Evolutionary conservation across 345 rosid species (phyloP), one percentile per base, ranked within the genome.

Genomic region (Psidium guajava): DNA sequence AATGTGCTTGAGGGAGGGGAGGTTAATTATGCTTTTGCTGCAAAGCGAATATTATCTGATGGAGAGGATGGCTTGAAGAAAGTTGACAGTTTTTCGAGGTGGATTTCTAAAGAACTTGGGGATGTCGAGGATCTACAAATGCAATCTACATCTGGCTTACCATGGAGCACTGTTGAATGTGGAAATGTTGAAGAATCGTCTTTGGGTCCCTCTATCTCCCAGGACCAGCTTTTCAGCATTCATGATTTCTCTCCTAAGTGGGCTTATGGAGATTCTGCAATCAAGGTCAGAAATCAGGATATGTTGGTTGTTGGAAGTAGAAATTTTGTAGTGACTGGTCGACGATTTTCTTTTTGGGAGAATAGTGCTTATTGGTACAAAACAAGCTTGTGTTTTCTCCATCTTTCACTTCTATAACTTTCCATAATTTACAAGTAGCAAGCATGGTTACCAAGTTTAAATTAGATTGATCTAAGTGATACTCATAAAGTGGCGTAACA

Each of bases 21-120:
- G 87, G 84, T 86, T 86, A 90, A 87, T 86, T 86, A 84, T 82
- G 22, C 88, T 84, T 85, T 90, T 4, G 24, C 90, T 82, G 83
- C 86, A 50, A 95, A 89, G 90, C 91, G 89, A 84, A 85, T 91
- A 64, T 91, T 96, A 56, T 83, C 92, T 42, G 92, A 92, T 84
- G 90, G 89, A 51, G 95, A 93, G 81, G 93, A 95, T 55, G 89
- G 93, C 87, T 89, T 96, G 90, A 94, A 93, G 86, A 95, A 96
- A 87, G 98, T 94, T 64, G 99, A 96, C 85, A 96, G 99, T 90
- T 96, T 96, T 86, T 93, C 98, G 85, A 92, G 98, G 50, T 95
- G 99, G 99, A 87, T 92, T 59, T 88, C 91, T 82, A 93, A 90
- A 91, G 99, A 95, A 88, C 94, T 96, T 82, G 96, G 88, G 50